Evolutionary conservation across 2,329 filamentous ascomycete species (phyloP), one percentile per base, ranked within the genome.

Genomic region (Trichocomaceae sp.): DNA sequence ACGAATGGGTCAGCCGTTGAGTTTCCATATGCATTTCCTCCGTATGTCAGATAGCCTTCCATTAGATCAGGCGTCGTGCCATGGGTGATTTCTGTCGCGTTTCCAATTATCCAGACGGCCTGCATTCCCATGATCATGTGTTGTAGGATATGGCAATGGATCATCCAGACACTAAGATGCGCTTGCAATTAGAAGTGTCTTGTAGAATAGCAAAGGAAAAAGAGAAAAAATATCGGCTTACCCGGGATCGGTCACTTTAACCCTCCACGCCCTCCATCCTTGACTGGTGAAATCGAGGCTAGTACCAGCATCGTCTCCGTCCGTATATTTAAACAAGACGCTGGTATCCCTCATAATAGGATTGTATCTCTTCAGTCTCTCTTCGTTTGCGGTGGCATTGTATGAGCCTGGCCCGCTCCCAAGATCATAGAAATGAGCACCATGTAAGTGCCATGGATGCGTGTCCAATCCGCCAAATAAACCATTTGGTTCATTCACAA

Each of bases 201-300:
- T 5, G n/a, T 19, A 26, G 3, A 26, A 26, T 4, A 7, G 23
- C 7, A 26, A 26, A 26, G 23, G 7, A 26, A 26, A 8, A 33
- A 6, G 7, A 22, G 8, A 47, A 6, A 5, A 46, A 13, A 17
- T 35, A 12, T 10, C 22, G 50, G 50, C 53, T 29, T 50, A 55
- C 0, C 82, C 82, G 0, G 77, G 66, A 54, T 77, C 67, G 8
- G 67, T 70, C 0, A 83, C 77, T 3, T 79, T 70, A 1, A 84
- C 66, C 9, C 83, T 71, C 83, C 82, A 85, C 0, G 75, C 82
- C 19, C 83, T 71, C 83, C 83, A 86, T 0, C 83, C 53, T 39
- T 55, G 53, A 33, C n/a, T 39, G 5, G 53, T 50, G n/a, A 41
- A 46, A 47, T 81, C 0, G 75, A 71, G 1, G 72, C 73, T 5